Evolutionary conservation across 2,329 filamentous ascomycete genomes (phyloP).

Genomic region (Conoideocrella luteorostrata): DNA sequence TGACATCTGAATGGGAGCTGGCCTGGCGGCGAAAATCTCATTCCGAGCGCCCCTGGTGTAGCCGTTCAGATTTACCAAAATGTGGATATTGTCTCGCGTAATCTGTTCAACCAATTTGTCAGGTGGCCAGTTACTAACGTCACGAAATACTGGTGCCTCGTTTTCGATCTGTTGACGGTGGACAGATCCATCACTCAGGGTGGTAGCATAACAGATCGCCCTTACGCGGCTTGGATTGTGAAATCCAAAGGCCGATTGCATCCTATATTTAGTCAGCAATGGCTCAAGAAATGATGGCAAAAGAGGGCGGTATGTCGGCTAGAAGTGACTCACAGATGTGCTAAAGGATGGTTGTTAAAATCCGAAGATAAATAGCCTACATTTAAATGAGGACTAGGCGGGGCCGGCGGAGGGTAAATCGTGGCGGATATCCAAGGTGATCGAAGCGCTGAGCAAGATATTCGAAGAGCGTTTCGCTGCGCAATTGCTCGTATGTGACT

Average conservation of each 20-base stretch:
- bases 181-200: conserved; percentile 77
- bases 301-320: neutral
- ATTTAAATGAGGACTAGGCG: conserved; percentile 76
- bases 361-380: conserved; percentile 96
- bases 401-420: conserved; percentile 78
- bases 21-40: conserved; percentile 90
- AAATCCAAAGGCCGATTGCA: conserved; percentile 97
- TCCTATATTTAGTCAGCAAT: conserved; percentile 39
- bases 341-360: conserved; percentile 96
- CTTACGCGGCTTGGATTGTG: conserved; percentile 69
- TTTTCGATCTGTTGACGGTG: conserved; percentile 90
- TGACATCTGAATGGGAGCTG: conserved; percentile 96
- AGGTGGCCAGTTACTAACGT: conserved; percentile 80
- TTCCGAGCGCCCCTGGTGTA: conserved; percentile 96
- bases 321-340: conserved; percentile 61
- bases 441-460: conserved; percentile 82
- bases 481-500: conserved; percentile 91
- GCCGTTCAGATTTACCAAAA: conserved; percentile 94
- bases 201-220: conserved; percentile 94
- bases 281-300: neutral
- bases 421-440: conserved; percentile 77
- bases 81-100: conserved; percentile 80
- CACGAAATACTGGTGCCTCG: conserved; percentile 84
- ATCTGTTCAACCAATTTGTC: conserved; percentile 84
- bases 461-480: conserved; percentile 86